Percentiles rank a stretch among this genome's conserved stretches.
These are phyloP conservation scores for Colletotrichum euphorbiae DNA, from an alignment of 2,329 filamentous ascomycete species.

Conservation along the genomic window DNA sequence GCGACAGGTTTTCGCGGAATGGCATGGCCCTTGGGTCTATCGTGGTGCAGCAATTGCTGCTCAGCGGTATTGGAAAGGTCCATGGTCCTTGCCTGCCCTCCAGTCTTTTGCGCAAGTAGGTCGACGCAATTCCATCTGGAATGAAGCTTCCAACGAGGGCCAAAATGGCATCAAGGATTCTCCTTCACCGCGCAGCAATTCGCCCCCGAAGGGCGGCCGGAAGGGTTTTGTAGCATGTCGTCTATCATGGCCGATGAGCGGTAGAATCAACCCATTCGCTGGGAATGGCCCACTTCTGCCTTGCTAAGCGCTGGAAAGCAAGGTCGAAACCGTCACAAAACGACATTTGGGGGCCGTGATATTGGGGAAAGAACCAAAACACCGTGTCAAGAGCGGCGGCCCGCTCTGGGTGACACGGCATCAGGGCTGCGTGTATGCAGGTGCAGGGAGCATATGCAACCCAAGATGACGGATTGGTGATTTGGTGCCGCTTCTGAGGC, in stretches of 20 bases:
- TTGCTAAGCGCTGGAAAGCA: not conserved
- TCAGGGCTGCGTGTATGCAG: slow-evolving; percentile 16
- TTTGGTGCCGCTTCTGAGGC: not conserved
- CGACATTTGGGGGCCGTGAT: slow-evolving; percentile 12
- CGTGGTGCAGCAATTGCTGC: not conserved
- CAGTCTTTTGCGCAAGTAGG: not conserved
- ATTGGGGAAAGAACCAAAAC: slow-evolving; percentile 7
- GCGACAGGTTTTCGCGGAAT: not conserved
- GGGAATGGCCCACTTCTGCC: not conserved
- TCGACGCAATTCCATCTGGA: slow-evolving; percentile 3
- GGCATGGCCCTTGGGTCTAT: not conserved
- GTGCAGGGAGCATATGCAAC: slow-evolving; percentile 7
- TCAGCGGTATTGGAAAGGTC: not conserved
- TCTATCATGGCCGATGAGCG: not conserved
- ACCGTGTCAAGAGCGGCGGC: slow-evolving; percentile 1
- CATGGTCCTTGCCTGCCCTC: slow-evolving; percentile 5
- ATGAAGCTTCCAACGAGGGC: not conserved
- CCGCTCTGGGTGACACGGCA: not conserved
- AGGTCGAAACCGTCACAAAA: too few relatives aligned
- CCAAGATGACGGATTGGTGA: not conserved
- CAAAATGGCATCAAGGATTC: not conserved
- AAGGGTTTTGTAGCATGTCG: slow-evolving; percentile 14
- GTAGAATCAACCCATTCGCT: not conserved
- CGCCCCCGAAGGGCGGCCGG: slow-evolving; percentile 2
- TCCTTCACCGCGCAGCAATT: not conserved